phyloP scores from a whole-genome alignment of 345 rosid genomes.

The Lepidium africanum region DNA sequence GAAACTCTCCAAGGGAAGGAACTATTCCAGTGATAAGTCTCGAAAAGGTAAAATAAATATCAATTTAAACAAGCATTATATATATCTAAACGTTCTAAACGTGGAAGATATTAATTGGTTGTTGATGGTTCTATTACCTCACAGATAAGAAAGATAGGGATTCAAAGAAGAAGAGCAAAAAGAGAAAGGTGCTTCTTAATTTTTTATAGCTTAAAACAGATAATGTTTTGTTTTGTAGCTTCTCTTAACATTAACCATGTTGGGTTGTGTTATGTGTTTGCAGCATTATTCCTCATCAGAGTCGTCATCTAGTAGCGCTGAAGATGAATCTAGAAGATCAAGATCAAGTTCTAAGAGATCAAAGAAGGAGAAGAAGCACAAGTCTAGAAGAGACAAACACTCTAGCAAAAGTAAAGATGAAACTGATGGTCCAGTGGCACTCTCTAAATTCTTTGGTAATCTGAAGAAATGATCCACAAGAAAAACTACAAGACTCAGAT shows the following conservation, averaged over 20 bases:
- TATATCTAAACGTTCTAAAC: constrained; percentile 1
- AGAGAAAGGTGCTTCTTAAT: constrained; percentile 58
- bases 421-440: constrained; percentile 74
- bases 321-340: constrained; percentile 66
- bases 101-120: neutral
- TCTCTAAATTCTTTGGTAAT: constrained; percentile 82
- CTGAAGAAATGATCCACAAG: constrained; percentile 32
- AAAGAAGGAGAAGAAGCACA: constrained; percentile 68
- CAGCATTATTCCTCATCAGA: constrained; percentile 88
- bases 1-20: constrained; percentile 90
- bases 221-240: neutral
- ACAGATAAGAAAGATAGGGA: constrained; percentile 85
- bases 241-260: neutral
- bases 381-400: constrained; percentile 49
- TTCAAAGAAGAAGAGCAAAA: constrained; percentile 69
- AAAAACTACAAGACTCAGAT: constrained; percentile 12
- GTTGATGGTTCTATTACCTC: constrained; percentile 16
- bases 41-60: constrained; percentile 40
- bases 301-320: constrained; percentile 67
- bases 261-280: constrained; percentile 1
- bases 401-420: constrained; percentile 40
- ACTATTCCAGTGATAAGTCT: constrained; percentile 61
- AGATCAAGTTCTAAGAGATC: constrained; percentile 69
- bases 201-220: neutral
- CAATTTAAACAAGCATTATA: neutral